Conservation (phyloP, 2,329 filamentous ascomycete genomes). For the Parascedosporium putredinis region DNA sequence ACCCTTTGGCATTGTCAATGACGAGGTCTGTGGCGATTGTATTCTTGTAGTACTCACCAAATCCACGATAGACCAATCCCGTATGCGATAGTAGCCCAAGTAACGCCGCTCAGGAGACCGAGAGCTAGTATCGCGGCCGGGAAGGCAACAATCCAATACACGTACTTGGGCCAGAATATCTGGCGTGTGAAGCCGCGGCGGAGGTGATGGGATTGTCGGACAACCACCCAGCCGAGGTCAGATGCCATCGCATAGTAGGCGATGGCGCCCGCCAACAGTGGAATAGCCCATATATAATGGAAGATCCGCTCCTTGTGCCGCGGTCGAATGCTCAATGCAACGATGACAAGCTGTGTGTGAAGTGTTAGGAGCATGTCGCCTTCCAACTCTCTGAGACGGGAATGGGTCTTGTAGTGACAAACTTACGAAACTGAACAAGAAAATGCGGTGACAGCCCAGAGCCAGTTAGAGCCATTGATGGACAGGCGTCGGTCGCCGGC, state of each 20-base stretch:
- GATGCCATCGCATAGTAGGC: conserved; percentile 43
- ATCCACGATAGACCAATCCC: conserved; percentile 38
- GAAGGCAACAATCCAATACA: conserved; percentile 43
- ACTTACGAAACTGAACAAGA: conserved; percentile 33
- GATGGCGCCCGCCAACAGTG: conserved; percentile 36
- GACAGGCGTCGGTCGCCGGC: conserved; percentile 28
- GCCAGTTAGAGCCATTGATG: conserved; percentile 41
- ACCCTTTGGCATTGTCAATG: too few relatives aligned
- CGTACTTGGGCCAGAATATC: conserved; percentile 46
- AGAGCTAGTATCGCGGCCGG: conserved; percentile 33
- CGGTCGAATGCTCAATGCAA: conserved; percentile 28
- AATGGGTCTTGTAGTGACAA: neutral
- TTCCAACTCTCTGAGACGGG: conserved; percentile 10
- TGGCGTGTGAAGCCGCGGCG: conserved; percentile 26
- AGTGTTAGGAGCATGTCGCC: conserved; percentile 27
- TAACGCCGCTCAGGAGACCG: conserved; percentile 38
- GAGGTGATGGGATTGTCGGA: conserved; percentile 24
- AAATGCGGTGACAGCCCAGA: conserved; percentile 44
- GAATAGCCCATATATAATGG: conserved; percentile 43
- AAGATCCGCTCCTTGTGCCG: conserved; percentile 40
- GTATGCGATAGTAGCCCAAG: conserved; percentile 45
- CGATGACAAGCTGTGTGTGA: neutral
- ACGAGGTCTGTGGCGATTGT: too few relatives aligned
- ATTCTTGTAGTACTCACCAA: too few relatives aligned
- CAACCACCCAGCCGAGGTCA: conserved; percentile 34